Percentiles rank a stretch among this genome's conserved stretches.
phyloP scores from a whole-genome alignment of 257 asterid genomes.

The Solanum arcanum region DNA sequence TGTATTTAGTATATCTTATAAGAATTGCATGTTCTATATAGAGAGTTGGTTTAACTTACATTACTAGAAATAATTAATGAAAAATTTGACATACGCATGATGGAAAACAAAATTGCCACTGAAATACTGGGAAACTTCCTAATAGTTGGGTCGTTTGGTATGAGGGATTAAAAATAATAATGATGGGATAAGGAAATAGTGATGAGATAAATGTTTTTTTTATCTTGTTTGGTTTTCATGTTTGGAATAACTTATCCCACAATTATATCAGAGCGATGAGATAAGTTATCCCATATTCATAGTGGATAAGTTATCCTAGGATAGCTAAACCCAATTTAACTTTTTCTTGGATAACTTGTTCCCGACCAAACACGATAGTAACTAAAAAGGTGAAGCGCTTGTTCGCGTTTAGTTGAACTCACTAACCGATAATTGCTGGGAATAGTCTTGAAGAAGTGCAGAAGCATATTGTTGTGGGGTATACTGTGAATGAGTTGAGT shows the following conservation, averaged over 20 bases:
- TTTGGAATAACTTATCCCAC: no score
- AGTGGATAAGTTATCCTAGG: no score
- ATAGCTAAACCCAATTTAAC: no score
- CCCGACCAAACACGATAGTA: not conserved
- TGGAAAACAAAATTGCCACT: not conserved
- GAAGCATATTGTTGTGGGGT: slow-evolving; percentile 62
- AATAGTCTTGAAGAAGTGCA: slow-evolving; percentile 66
- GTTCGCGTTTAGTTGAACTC: not conserved
- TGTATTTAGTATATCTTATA: no score
- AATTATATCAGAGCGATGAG: no score
- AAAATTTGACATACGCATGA: not conserved
- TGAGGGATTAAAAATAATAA: no score
- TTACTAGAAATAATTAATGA: not conserved
- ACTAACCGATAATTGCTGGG: slow-evolving; percentile 43
- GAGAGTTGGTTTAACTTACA: not conserved
- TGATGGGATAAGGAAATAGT: no score
- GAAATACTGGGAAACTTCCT: not conserved
- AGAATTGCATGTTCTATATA: not conserved
- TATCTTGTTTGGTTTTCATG: no score
- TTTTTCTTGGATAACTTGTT: no score
- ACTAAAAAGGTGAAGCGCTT: not conserved
- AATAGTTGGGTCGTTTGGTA: no score
- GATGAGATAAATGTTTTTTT: no score
- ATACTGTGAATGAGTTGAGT: slow-evolving; percentile 40
- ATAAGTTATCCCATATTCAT: no score